Percentiles rank a stretch among this genome's conserved stretches.
Evolutionary conservation across 140 eudicot genomes (phyloP).

Genomic region (Anethum foeniculum): DNA sequence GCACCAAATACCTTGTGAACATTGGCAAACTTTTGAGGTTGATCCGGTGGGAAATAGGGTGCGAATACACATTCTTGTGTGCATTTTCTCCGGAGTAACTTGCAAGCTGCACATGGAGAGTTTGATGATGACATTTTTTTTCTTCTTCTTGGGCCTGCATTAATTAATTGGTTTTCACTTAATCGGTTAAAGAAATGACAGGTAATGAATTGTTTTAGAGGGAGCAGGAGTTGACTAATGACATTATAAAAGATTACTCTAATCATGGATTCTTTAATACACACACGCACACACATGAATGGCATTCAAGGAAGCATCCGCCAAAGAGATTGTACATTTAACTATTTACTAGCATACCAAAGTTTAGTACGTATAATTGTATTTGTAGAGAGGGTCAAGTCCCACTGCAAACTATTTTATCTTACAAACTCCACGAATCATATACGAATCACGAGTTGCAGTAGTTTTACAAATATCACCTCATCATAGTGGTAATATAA

Average conservation of each 20-base stretch:
- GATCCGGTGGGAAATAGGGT: slow-evolving; percentile 84
- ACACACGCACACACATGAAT: neutral
- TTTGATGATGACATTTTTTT: slow-evolving; percentile 59
- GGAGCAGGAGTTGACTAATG: slow-evolving; percentile 1
- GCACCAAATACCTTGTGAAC: slow-evolving; percentile 89
- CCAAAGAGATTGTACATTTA: neutral
- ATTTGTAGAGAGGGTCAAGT: too few species aligned
- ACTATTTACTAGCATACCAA: neutral
- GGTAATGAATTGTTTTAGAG: neutral
- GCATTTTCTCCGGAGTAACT: slow-evolving; percentile 72
- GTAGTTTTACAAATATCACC: neutral
- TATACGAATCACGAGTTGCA: too few species aligned
- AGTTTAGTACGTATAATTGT: too few species aligned
- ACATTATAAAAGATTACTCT: neutral
- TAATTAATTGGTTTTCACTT: slow-evolving; percentile 1
- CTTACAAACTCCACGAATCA: neutral
- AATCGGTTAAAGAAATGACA: slow-evolving; percentile 1
- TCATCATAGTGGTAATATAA: neutral
- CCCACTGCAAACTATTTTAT: neutral
- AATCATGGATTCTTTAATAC: neutral
- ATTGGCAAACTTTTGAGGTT: slow-evolving; percentile 62
- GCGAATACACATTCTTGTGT: slow-evolving; percentile 84
- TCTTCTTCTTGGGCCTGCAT: slow-evolving; percentile 13
- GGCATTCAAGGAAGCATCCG: slow-evolving; percentile 3
- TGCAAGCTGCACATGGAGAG: slow-evolving; percentile 94